Evolutionary conservation across 768 basidiomycete species (phyloP).

Genomic region (Mycena rebaudengoi): DNA sequence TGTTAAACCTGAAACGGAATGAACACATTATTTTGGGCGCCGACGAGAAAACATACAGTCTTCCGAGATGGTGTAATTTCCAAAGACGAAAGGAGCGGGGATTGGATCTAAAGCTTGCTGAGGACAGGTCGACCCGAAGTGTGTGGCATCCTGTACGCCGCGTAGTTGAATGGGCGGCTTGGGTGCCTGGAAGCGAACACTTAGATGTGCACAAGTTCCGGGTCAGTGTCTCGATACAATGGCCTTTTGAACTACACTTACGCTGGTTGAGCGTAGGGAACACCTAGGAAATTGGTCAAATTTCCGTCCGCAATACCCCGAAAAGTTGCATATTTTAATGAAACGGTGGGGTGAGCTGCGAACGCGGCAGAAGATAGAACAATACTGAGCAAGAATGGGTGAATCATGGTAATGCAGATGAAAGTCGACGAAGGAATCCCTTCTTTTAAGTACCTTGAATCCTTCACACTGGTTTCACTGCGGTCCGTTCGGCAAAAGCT

Average conservation of each 20-base stretch:
- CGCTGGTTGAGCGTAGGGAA: not conserved
- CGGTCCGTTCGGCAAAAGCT: no score
- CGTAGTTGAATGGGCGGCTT: not conserved
- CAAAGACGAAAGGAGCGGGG: not conserved
- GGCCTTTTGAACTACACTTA: no score
- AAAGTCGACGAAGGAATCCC: no score
- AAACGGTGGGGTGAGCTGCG: no score
- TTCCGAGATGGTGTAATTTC: not conserved
- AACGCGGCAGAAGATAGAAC: no score
- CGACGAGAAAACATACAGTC: not conserved
- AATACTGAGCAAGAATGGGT: no score
- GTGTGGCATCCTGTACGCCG: not conserved
- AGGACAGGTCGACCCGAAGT: not conserved
- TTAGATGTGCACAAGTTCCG: not conserved
- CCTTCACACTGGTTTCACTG: no score
- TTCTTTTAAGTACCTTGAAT: no score
- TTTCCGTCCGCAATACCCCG: not conserved
- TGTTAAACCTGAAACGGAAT: not conserved
- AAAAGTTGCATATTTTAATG: slow-evolving; percentile 23
- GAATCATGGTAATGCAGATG: no score
- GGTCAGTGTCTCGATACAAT: no score
- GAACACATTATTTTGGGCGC: not conserved
- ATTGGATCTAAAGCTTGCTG: not conserved
- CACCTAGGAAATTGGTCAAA: not conserved
- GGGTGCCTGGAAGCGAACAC: not conserved